These are phyloP conservation scores for peach (Prunus persica) DNA, from an alignment of 306 rosid genomes.

Conservation along the genomic window Prunus_persica_NCBIv2 NC_034011.1:18419001-18419500, in stretches of 20 bases:
- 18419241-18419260: slow-evolving; percentile 99
- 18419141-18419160: slow-evolving; percentile 71
- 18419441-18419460: slow-evolving; percentile 87
- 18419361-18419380: slow-evolving; percentile 86
- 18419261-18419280: slow-evolving; percentile 90
- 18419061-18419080: no score
- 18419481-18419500: slow-evolving; percentile 94
- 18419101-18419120: not conserved
- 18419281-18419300: slow-evolving; percentile 85
- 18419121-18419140: slow-evolving; percentile 28
- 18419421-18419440: slow-evolving; percentile 94
- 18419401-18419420: slow-evolving; percentile 93
- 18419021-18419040: no score
- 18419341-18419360: slow-evolving; percentile 95
- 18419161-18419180: slow-evolving; percentile 84
- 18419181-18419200: slow-evolving; percentile 79
- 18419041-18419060: no score
- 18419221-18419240: slow-evolving; percentile 82
- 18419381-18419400: slow-evolving; percentile 77
- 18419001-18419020: no score
- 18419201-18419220: slow-evolving; percentile 87
- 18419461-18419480: slow-evolving; percentile 85
- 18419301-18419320: slow-evolving; percentile 99
- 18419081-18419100: no score
- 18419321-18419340: slow-evolving; percentile 95